Conservation (phyloP, 768 basidiomycete species). For the Clitopilus hobsonii region DNA sequence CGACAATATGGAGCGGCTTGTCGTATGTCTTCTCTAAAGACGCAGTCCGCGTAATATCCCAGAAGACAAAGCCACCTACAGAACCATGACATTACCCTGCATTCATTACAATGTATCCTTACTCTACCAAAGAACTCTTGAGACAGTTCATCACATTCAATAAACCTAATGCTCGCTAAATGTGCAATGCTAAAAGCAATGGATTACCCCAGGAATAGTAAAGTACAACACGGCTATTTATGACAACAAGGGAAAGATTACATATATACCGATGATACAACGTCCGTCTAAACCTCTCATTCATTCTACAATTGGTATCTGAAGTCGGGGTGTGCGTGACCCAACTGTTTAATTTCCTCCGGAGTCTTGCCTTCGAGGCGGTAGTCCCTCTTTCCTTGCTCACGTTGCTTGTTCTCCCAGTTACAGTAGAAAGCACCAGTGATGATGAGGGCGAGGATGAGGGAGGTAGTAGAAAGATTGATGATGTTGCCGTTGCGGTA, state of each 20-base stretch:
- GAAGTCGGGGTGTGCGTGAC: conserved; percentile 35
- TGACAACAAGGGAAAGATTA: too few species aligned
- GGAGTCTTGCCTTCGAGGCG: conserved; percentile 29
- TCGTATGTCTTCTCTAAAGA: conserved; percentile 77
- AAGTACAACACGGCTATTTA: too few species aligned
- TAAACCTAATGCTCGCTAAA: too few species aligned
- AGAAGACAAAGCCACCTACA: neutral
- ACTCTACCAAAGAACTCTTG: too few species aligned
- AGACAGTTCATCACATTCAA: too few species aligned
- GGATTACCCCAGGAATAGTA: too few species aligned
- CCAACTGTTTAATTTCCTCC: conserved; percentile 30
- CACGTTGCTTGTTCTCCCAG: conserved; percentile 34
- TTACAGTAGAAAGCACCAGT: conserved; percentile 27
- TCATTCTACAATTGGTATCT: conserved; percentile 32
- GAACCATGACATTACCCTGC: too few species aligned
- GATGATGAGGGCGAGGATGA: conserved; percentile 22
- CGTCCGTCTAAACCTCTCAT: too few species aligned
- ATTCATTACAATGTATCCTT: too few species aligned
- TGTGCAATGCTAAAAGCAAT: too few species aligned
- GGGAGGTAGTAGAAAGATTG: conserved; percentile 28
- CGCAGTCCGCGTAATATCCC: conserved; percentile 58
- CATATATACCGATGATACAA: too few species aligned
- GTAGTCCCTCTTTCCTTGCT: conserved; percentile 32
- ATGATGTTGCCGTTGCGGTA: conserved; percentile 37
- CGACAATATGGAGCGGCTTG: conserved; percentile 89